Evolutionary conservation across 2,329 filamentous ascomycete species (phyloP).

Genomic region (Lasiodiplodia sp.): DNA sequence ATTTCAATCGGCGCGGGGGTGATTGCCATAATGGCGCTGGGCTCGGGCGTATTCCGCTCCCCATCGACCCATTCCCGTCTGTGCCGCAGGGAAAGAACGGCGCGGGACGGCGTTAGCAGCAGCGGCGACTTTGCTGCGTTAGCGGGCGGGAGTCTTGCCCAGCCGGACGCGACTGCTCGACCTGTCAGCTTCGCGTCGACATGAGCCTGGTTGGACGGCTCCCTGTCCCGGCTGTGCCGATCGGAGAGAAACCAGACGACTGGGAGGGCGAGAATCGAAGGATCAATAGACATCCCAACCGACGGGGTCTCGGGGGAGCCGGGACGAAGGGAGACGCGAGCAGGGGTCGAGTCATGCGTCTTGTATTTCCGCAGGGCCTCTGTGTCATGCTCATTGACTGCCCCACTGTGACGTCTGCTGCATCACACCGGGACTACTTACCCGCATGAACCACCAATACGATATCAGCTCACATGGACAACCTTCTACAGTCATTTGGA

Average conservation of each 20-base stretch:
- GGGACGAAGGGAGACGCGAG: not conserved
- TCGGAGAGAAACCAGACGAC: slow-evolving; percentile 9
- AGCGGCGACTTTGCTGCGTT: not conserved
- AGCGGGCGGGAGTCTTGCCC: not conserved
- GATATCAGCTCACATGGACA: no score
- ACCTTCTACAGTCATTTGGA: no score
- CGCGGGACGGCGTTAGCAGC: not conserved
- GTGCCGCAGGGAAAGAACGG: not conserved
- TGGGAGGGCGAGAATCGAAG: not conserved
- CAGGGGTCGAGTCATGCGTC: slow-evolving; percentile 10
- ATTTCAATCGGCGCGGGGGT: not conserved
- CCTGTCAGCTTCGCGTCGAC: not conserved
- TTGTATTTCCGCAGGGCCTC: not conserved
- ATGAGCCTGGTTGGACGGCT: not conserved
- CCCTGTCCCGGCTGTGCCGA: not conserved
- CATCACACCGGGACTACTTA: not conserved
- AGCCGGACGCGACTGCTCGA: not conserved
- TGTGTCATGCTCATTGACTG: not conserved
- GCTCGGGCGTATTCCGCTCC: slow-evolving; percentile 3
- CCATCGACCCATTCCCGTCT: not conserved
- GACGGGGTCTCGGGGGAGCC: not conserved
- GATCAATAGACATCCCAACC: not conserved
- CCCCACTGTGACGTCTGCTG: not conserved
- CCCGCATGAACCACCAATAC: no score
- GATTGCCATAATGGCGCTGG: slow-evolving; percentile 18